Evolutionary conservation across 805 yeast genomes (phyloP).

Genomic region (Zygotorulaspora sp.): DNA sequence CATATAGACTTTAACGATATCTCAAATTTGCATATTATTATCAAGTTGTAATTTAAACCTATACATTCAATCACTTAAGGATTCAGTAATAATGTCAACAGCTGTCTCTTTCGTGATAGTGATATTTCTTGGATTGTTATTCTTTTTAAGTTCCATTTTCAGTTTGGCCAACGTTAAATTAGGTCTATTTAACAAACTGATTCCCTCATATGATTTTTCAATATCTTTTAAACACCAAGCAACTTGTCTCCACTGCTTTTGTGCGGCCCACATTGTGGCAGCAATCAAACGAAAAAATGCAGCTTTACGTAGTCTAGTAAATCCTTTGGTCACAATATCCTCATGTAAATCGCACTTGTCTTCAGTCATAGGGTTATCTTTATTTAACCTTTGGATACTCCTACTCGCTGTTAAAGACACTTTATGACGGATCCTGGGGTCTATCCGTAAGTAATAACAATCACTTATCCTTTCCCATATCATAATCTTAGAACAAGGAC

Average conservation of each 20-base stretch:
- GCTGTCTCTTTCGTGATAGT: too few species aligned
- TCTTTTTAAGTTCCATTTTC: conserved; percentile 9
- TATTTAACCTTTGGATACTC: background rate
- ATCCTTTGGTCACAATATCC: conserved; percentile 44
- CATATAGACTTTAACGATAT: conserved; percentile 7
- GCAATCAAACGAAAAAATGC: conserved; percentile 74
- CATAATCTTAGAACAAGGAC: conserved; percentile 45
- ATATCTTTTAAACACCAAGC: conserved; percentile 33
- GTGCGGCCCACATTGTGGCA: conserved; percentile 61
- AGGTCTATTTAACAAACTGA: conserved; percentile 20
- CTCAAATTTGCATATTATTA: conserved; percentile 2
- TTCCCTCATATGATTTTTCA: conserved; percentile 28
- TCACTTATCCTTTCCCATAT: conserved; percentile 51
- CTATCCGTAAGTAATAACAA: conserved; percentile 44
- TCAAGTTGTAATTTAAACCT: too few species aligned
- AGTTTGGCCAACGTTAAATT: conserved; percentile 23
- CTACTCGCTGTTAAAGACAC: background rate
- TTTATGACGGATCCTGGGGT: conserved; percentile 36
- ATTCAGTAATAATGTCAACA: too few species aligned
- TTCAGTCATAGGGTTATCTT: conserved; percentile 10
- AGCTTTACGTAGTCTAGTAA: conserved; percentile 65
- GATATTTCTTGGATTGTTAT: too few species aligned
- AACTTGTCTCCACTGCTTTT: conserved; percentile 32
- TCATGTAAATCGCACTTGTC: conserved; percentile 31
- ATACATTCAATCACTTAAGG: too few species aligned